Evolutionary conservation across 2,329 filamentous ascomycete species (phyloP).

Genomic region (Graphium sp.): DNA sequence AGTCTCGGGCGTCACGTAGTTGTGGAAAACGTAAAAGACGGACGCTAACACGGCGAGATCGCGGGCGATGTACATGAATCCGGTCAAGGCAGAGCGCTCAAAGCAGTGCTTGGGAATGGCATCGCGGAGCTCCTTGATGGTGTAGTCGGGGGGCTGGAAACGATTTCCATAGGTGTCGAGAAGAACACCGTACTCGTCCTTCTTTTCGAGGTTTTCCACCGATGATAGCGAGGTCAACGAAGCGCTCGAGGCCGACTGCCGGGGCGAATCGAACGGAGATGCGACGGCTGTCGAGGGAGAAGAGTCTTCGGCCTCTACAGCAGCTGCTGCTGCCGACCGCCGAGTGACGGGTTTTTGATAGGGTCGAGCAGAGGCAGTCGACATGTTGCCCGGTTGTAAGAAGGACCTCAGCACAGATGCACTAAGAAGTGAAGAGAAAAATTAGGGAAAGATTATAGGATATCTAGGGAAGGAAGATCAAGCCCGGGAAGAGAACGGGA

Average conservation of each 20-base stretch:
- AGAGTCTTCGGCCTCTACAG: constrained; percentile 12
- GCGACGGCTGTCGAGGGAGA: constrained; percentile 23
- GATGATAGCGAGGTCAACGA: constrained; percentile 67
- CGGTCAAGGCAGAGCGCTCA: constrained; percentile 61
- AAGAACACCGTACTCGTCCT: constrained; percentile 42
- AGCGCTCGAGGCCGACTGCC: constrained; percentile 60
- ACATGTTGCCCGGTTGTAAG: too few species aligned
- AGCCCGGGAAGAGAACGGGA: neutral
- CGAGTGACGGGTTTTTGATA: too few species aligned
- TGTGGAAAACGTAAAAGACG: constrained; percentile 82
- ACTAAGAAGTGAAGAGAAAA: neutral
- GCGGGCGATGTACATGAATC: constrained; percentile 69
- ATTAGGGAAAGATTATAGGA: neutral
- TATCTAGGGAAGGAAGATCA: neutral
- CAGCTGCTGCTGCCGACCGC: constrained; percentile 13
- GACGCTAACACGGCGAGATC: constrained; percentile 56
- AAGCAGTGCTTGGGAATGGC: constrained; percentile 98
- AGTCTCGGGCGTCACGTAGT: constrained; percentile 70
- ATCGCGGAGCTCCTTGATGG: constrained; percentile 92
- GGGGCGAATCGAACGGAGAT: constrained; percentile 43
- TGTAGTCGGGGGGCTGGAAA: constrained; percentile 87
- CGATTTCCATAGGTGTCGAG: constrained; percentile 89
- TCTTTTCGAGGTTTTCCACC: constrained; percentile 31
- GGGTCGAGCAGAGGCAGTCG: too few species aligned
- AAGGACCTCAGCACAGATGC: too few species aligned